Base-by-base conservation (phyloP, 306 rosid genomes). In the Quercus ilex region DNA sequence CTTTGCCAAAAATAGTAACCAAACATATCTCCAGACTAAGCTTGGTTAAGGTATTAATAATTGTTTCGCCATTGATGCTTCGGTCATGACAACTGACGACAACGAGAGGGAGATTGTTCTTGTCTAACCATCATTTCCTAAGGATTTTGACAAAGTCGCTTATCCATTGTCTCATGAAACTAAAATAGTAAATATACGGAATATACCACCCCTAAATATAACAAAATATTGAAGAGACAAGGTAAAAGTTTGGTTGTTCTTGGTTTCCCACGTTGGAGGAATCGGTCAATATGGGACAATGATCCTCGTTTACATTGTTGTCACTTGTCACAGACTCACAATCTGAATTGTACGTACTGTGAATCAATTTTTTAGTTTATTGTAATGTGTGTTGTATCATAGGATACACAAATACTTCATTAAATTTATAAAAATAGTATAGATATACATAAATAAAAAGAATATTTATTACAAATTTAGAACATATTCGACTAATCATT, bases 211-310 rank as follows among this genome's bases (percentile, higher is more conserved):
- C 11, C 18, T 60, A 71, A 41, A 19, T 46, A 18, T 38, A 33
- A 14, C 5, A 69, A 70, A 57, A 46, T 38, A 67, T 55, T 41
- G 8, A 43, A 52, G 51, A 71, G 49, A 77, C n/a, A 14, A 28
- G 18, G 51, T 6, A 19, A 41, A 41, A 19, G 18, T 28, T 25
- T 19, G 10, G 15, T 28, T 25, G 15, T 28, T 73, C 52, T 79
- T 14, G 75, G 84, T 18, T 5, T 43, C 56, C 77, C 78, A 71
- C 49, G 63, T 62, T 59, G 69, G 74, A 69, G 46, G 46, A 38
- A 38, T 38, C 10, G 3, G 10, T 38, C 43, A 38, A 1, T 38
- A 38, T 69, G 62, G 17, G 63, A 69, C 75, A 75, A 17, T 19
- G 63, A 57, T 53, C 56, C 21, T 69, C 46, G 81, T 83, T 80